phyloP scores from a whole-genome alignment of 2,329 filamentous ascomycete genomes.

The Berkeleyomyces basicola region DNA sequence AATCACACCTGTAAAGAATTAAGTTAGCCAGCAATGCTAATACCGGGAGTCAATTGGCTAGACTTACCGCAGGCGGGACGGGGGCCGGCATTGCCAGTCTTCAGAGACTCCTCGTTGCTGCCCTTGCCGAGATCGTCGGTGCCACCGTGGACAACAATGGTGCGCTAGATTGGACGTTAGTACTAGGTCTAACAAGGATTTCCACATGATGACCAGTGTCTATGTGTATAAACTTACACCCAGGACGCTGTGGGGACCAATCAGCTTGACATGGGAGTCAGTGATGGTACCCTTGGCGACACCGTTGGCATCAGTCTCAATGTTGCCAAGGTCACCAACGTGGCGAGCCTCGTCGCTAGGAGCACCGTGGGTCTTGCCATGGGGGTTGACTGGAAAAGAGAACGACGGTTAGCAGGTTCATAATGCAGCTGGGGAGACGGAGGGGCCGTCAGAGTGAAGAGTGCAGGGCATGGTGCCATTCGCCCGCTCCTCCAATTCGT shows the following conservation, averaged over 20 bases:
- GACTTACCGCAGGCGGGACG: conserved; percentile 83
- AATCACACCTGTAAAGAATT: conserved; percentile 50
- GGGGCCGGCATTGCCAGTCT: conserved; percentile 88
- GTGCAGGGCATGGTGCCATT: too few species aligned
- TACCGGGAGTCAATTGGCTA: neutral
- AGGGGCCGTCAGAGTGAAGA: neutral
- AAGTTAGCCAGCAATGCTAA: neutral
- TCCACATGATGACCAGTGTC: too few species aligned
- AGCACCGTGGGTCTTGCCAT: conserved; percentile 80
- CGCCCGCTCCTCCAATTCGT: neutral
- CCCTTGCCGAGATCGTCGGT: conserved; percentile 95
- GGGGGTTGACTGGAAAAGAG: conserved; percentile 64
- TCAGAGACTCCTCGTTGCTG: conserved; percentile 84
- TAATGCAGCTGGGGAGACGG: neutral
- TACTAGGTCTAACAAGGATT: too few species aligned
- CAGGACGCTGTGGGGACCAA: conserved; percentile 86
- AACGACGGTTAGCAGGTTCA: neutral
- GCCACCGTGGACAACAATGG: conserved; percentile 83
- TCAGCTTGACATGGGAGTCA: conserved; percentile 84
- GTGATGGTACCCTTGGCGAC: conserved; percentile 65
- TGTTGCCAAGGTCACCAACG: conserved; percentile 94
- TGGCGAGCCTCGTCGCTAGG: conserved; percentile 72
- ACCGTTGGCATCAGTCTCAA: conserved; percentile 86
- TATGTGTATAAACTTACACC: conserved; percentile 43
- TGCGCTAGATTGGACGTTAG: conserved; percentile 42